Evolutionary conservation across 805 yeast genomes (phyloP).

Genomic region (Huiozyma naganishii): DNA sequence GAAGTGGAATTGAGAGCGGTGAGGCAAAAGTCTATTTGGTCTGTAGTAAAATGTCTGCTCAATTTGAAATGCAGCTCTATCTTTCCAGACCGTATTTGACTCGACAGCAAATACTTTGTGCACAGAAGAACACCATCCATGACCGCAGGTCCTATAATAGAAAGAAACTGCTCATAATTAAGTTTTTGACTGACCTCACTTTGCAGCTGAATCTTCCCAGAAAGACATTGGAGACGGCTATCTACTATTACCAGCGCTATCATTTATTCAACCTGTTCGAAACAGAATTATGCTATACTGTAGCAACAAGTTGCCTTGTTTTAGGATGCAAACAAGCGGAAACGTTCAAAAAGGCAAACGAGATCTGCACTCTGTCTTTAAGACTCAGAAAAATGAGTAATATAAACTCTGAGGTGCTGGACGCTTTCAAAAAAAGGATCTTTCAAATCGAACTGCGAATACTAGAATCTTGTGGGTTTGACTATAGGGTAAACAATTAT

Average conservation of each 20-base stretch:
- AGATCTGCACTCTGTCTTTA: constrained; percentile 37
- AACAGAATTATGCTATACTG: constrained; percentile 42
- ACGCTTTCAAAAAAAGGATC: constrained; percentile 45
- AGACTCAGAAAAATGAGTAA: constrained; percentile 23
- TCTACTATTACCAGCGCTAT: constrained; percentile 63
- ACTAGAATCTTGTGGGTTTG: constrained; percentile 69
- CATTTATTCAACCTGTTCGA: constrained; percentile 55
- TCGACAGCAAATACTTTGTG: constrained; percentile 38
- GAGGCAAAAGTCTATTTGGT: too few species aligned
- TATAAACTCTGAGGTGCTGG: constrained; percentile 30
- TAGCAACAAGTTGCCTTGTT: constrained; percentile 60
- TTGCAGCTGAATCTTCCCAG: constrained; percentile 54
- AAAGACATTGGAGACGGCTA: constrained; percentile 56
- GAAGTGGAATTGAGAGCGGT: too few species aligned
- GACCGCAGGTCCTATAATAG: constrained; percentile 41
- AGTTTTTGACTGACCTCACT: constrained; percentile 43
- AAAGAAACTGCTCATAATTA: constrained; percentile 43
- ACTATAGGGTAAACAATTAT: constrained; percentile 48
- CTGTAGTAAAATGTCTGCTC: constrained; percentile 4
- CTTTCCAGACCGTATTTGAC: constrained; percentile 56
- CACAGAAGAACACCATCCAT: constrained; percentile 42
- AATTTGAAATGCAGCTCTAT: constrained; percentile 17
- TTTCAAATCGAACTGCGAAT: constrained; percentile 58
- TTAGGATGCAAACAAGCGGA: constrained; percentile 75
- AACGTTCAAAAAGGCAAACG: constrained; percentile 64